These are phyloP conservation scores for Cucumis melo DNA, from an alignment of 306 rosid genomes.

Conservation along the genomic window DNA sequence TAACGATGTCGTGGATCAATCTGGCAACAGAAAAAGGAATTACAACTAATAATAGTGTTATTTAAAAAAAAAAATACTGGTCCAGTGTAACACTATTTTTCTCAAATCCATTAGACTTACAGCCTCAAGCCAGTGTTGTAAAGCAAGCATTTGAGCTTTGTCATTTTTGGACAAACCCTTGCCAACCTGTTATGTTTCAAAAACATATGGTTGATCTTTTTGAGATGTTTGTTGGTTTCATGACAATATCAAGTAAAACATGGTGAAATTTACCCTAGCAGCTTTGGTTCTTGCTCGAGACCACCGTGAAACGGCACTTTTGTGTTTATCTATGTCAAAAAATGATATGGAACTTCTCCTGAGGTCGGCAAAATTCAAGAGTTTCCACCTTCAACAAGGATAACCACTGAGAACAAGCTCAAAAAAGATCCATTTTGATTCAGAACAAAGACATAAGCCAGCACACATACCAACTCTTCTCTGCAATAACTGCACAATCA, in stretches of 20 bases:
- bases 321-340: conserved; percentile 9
- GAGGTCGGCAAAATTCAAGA: conserved; percentile 12
- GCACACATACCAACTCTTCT: conserved; percentile 22
- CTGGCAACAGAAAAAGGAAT: conserved; percentile 1
- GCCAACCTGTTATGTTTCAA: conserved; percentile 21
- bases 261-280: not conserved
- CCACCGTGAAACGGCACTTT: conserved; percentile 14
- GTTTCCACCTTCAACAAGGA: conserved; percentile 9
- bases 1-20: conserved; percentile 39
- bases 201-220: not conserved
- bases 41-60: not conserved
- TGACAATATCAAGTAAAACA: not conserved
- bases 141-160: conserved; percentile 30
- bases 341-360: conserved; percentile 14
- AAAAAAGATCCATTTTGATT: not conserved
- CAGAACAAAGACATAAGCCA: not conserved
- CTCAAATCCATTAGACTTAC: conserved; percentile 9
- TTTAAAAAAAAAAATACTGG: not conserved
- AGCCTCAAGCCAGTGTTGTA: conserved; percentile 41
- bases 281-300: conserved; percentile 15
- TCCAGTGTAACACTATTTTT: too few species aligned
- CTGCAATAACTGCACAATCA: conserved; percentile 26
- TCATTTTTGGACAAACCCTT: conserved; percentile 23
- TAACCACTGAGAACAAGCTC: not conserved
- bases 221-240: not conserved